Percentiles rank a stretch among this genome's conserved stretches.
phyloP scores from a whole-genome alignment of 2,329 filamentous ascomycete species.

The Fusarium odoratissimum region DNA sequence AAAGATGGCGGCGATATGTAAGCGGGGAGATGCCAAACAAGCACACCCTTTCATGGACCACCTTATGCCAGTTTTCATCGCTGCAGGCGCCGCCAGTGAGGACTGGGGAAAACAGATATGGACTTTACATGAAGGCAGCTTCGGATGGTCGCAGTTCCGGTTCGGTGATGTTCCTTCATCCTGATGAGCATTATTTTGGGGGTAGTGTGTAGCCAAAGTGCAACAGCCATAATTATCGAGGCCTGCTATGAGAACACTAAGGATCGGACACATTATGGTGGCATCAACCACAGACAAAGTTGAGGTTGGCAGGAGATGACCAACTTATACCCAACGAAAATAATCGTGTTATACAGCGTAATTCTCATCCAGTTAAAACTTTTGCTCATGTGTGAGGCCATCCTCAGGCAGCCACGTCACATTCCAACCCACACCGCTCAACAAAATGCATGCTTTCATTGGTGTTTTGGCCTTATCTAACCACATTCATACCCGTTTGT shows the following conservation, averaged over 20 bases:
- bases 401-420: slow-evolving; percentile 25
- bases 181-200: slow-evolving; percentile 3
- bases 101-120: slow-evolving; percentile 57
- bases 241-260: background rate
- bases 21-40: slow-evolving; percentile 58
- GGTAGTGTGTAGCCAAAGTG: slow-evolving; percentile 8
- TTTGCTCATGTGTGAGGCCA: slow-evolving; percentile 12
- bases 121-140: slow-evolving; percentile 58
- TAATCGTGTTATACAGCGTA: background rate
- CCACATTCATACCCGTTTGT: background rate
- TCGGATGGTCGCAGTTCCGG: slow-evolving; percentile 61
- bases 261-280: background rate
- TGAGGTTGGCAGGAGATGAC: background rate
- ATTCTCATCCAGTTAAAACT: slow-evolving; percentile 3
- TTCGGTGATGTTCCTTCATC: slow-evolving; percentile 53
- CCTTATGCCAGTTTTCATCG: slow-evolving; percentile 61
- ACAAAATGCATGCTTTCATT: background rate
- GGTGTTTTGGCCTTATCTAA: background rate
- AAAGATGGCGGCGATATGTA: slow-evolving; percentile 53
- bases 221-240: background rate
- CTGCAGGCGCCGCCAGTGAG: slow-evolving; percentile 58
- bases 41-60: slow-evolving; percentile 64
- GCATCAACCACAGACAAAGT: background rate
- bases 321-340: background rate
- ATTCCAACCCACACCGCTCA: slow-evolving; percentile 16